These are phyloP conservation scores for Quercus dentata DNA, from an alignment of 306 rosid species.

Conservation along the genomic window DNA sequence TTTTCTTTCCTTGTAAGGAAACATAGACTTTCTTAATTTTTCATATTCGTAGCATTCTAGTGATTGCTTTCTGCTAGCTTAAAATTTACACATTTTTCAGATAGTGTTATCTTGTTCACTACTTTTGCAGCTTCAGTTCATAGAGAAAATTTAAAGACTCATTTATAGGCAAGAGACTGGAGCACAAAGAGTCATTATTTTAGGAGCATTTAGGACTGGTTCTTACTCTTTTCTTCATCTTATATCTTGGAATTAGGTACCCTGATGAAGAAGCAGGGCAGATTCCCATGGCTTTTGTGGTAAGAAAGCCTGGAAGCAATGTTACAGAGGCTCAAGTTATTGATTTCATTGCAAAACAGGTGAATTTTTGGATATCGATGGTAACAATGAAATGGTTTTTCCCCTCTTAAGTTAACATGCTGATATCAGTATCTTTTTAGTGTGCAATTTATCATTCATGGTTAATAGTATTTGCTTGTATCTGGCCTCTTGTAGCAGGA, in stretches of 20 bases:
- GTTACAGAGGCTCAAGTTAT: slow-evolving; percentile 53
- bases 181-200: not conserved
- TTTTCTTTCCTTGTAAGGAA: not conserved
- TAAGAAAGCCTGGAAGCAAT: slow-evolving; percentile 71
- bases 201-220: not conserved
- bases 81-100: not conserved
- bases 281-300: slow-evolving; percentile 90
- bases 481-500: not conserved
- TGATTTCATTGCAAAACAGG: slow-evolving; percentile 76
- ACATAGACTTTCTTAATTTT: slow-evolving; percentile 1
- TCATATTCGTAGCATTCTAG: not conserved
- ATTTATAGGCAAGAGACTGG: not conserved
- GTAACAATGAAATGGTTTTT: not conserved
- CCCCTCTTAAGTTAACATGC: slow-evolving; percentile 3
- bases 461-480: not conserved
- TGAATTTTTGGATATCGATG: not conserved
- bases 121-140: not conserved
- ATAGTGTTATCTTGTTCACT: not conserved
- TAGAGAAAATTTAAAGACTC: not conserved
- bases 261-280: slow-evolving; percentile 88
- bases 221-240: not conserved
- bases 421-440: not conserved
- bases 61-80: not conserved
- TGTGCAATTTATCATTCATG: not conserved
- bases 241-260: slow-evolving; percentile 46